Evolutionary conservation across 2,329 filamentous ascomycete species (phyloP).

Genomic region (Pseudocercospora ulei): DNA sequence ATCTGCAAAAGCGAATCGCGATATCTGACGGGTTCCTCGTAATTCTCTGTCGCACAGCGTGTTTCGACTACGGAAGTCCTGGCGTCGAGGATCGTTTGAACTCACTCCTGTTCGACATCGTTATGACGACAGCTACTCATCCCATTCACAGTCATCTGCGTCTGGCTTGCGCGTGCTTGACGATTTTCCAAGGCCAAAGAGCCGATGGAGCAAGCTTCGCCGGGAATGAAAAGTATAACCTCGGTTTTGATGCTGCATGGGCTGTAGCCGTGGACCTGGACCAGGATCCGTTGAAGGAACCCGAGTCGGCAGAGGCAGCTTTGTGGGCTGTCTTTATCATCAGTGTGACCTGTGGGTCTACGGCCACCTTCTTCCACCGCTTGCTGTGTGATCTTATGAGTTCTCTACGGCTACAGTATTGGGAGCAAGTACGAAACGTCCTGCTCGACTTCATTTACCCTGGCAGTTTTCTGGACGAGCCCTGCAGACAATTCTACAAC

Average conservation of each 20-base stretch:
- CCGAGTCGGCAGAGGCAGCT: conserved; percentile 30
- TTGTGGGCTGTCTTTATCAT: conserved; percentile 33
- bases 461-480: conserved; percentile 31
- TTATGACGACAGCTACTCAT: conserved; percentile 28
- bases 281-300: conserved; percentile 26
- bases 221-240: conserved; percentile 26
- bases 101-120: conserved; percentile 30
- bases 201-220: conserved; percentile 28
- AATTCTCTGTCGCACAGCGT: conserved; percentile 31
- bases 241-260: conserved; percentile 31
- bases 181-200: conserved; percentile 31
- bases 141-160: conserved; percentile 30
- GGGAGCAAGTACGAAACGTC: conserved; percentile 31
- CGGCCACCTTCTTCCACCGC: conserved; percentile 23
- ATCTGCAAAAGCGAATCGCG: conserved; percentile 25
- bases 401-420: conserved; percentile 28
- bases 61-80: conserved; percentile 31
- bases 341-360: conserved; percentile 30
- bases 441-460: conserved; percentile 33
- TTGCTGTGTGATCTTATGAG: conserved; percentile 25
- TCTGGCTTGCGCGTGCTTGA: conserved; percentile 31
- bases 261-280: conserved; percentile 29
- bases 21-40: conserved; percentile 28
- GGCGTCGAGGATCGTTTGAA: conserved; percentile 29
- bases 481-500: conserved; percentile 30